Evolutionary conservation across 75 land plant genomes (phyloP).

Genomic region (Pinus albicaulis): DNA sequence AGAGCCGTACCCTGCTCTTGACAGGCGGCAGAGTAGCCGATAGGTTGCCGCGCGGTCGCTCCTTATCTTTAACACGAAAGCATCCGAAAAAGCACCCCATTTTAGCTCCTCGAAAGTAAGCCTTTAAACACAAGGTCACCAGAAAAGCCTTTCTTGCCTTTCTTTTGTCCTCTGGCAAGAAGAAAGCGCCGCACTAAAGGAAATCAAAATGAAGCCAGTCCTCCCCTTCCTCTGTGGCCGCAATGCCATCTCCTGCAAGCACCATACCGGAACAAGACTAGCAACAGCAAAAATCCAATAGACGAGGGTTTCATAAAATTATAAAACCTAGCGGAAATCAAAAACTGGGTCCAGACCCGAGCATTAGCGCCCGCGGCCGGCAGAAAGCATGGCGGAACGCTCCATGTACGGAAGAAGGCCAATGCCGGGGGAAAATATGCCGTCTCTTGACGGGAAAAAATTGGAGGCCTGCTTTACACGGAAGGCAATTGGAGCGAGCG

Average conservation of each 20-base stretch:
- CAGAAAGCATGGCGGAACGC: not conserved
- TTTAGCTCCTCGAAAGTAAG: not conserved
- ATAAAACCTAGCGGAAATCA: not conserved
- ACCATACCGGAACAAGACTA: not conserved
- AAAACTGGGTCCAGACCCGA: not conserved
- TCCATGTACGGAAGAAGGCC: not conserved
- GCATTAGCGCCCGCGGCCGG: not conserved
- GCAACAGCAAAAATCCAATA: not conserved
- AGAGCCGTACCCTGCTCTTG: not conserved
- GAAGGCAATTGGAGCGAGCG: not conserved
- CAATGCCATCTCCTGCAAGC: not conserved
- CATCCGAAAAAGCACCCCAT: slow-evolving; percentile 29
- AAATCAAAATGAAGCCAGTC: not conserved
- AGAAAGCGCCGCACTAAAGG: not conserved
- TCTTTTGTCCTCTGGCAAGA: not conserved
- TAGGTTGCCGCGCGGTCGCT: not conserved
- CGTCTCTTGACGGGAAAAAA: not conserved
- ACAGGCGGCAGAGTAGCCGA: not conserved
- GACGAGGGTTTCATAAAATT: not conserved
- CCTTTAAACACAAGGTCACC: not conserved
- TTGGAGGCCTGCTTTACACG: not conserved
- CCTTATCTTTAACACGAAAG: slow-evolving; percentile 15
- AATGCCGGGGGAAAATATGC: not conserved
- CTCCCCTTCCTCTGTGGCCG: no score
- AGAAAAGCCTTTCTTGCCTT: not conserved